phyloP scores from a whole-genome alignment of 169 alveolate species.

The Plasmodium knowlesi region DNA sequence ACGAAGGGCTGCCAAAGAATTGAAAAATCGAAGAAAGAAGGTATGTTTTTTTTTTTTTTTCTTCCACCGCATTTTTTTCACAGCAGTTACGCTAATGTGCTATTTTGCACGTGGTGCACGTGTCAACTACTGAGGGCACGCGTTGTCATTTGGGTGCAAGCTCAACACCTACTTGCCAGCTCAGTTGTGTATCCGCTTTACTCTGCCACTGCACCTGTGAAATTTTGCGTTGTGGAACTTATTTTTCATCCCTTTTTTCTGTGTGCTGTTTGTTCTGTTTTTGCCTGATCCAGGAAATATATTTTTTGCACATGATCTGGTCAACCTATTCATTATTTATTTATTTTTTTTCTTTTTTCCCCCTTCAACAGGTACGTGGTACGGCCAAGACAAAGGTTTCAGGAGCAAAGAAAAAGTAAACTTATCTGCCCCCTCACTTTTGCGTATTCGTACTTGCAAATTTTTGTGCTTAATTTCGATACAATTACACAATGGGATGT shows the following conservation, averaged over 20 bases:
- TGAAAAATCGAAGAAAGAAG: slow-evolving; percentile 91
- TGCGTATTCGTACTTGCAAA: slow-evolving; percentile 4
- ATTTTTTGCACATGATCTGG: not conserved
- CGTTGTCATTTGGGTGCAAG: not conserved
- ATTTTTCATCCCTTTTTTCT: slow-evolving; percentile 5
- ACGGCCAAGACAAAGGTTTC: slow-evolving; percentile 82
- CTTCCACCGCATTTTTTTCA: not conserved
- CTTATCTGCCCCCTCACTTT: not conserved
- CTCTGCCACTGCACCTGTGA: not conserved
- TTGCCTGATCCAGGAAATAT: not conserved
- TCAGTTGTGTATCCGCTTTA: not conserved
- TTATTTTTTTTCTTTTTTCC: not conserved
- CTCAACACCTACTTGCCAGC: not conserved
- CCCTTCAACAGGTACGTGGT: slow-evolving; percentile 76
- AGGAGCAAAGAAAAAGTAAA: slow-evolving; percentile 79
- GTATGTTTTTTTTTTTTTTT: slow-evolving; percentile 56
- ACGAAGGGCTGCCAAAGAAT: slow-evolving; percentile 90
- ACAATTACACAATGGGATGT: not conserved
- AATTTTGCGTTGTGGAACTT: not conserved
- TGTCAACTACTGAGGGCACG: not conserved
- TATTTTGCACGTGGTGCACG: not conserved
- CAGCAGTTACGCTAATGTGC: not conserved
- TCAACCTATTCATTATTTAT: not conserved
- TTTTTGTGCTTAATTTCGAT: not conserved
- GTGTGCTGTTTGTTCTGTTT: not conserved